Base-by-base conservation (phyloP, 768 basidiomycete genomes). In the Megacollybia marginata region DNA sequence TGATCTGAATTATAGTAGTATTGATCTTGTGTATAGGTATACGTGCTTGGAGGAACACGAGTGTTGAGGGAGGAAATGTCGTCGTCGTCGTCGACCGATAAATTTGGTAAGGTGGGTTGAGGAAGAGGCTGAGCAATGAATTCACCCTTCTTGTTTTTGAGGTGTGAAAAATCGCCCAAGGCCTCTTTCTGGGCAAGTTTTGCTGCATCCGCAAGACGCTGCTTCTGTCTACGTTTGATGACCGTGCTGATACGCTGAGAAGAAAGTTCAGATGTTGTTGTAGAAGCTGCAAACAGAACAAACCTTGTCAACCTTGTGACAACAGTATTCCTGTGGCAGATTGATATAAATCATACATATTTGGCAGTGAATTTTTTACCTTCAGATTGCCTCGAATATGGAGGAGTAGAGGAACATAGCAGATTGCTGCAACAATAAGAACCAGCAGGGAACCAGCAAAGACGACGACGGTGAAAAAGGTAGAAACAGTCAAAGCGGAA, bases 291-390 rank as follows among this genome's bases (percentile, higher is more conserved):
- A 16, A 20, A 6, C 6, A 28, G 32, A 9, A 42, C 59, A 49
- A 61, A 91, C 89, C 81, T 97, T 97, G 73, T 99, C 95, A 46
- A 97, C 92, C 67, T 97, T 96, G 73, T 98, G 92, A 64, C 94
- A 97, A 66, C 90, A 91, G 69, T 96, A 97, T 76, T 99, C 95
- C 85, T 91, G 55, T 34, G 34, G 23, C 23, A 56, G 52, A 28
- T 50, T 44, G 32, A 48, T 10, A 32, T 2, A 4, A n/a, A 36
- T 9, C 33, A 12, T 44, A 42, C 33, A 32, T 43, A 44, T 48
- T 44, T 53, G 36, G 45, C 34, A 34, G 20, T 44, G 15, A 32
- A 19, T 33, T 32, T 54, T 68, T 51, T 54, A 85, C 89, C 85
- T 99, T 99, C 47, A 99, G 70, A 66, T 99, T 99, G 16, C 95